Conservation (phyloP, 2,329 filamentous ascomycete species). For the Beauveria australis region DNA sequence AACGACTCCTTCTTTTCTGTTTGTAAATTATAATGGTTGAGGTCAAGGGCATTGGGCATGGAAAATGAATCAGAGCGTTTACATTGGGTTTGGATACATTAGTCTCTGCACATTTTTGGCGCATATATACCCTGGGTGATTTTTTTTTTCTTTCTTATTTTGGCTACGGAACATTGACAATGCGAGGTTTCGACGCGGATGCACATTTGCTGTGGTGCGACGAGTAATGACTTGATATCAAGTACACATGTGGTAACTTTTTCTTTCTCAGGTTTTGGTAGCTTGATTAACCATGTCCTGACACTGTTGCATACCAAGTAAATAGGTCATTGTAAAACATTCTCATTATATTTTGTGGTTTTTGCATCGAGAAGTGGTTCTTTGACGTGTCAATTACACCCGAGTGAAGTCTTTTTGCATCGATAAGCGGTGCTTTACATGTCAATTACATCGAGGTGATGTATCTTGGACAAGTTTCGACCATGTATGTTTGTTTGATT, state of each 20-base stretch:
- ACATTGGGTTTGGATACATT: slow-evolving; percentile 1
- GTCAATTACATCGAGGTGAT: too few relatives aligned
- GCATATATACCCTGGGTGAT: slow-evolving; percentile 9
- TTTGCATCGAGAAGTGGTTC: background rate
- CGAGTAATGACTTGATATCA: background rate
- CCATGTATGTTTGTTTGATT: background rate
- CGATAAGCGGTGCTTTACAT: too few relatives aligned
- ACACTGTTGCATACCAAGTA: too few relatives aligned
- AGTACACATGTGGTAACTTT: background rate
- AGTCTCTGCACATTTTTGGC: background rate
- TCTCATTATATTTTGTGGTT: background rate
- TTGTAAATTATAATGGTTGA: background rate
- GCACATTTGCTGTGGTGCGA: background rate
- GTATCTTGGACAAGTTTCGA: background rate
- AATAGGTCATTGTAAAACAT: too few relatives aligned
- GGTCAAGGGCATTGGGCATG: background rate
- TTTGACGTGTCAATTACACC: too few relatives aligned
- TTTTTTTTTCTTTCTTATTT: background rate
- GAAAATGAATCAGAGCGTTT: background rate
- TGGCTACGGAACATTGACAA: background rate
- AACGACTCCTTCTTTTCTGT: background rate
- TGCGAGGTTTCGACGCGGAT: background rate
- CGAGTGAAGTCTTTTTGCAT: too few relatives aligned
- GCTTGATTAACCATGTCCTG: too few relatives aligned
- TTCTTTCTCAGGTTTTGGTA: too few relatives aligned